Percentiles rank a stretch among this genome's conserved stretches.
These are phyloP conservation scores for Wallacemonas sp. DNA, from an alignment of 208 protist genomes.

Conservation along the genomic window DNA sequence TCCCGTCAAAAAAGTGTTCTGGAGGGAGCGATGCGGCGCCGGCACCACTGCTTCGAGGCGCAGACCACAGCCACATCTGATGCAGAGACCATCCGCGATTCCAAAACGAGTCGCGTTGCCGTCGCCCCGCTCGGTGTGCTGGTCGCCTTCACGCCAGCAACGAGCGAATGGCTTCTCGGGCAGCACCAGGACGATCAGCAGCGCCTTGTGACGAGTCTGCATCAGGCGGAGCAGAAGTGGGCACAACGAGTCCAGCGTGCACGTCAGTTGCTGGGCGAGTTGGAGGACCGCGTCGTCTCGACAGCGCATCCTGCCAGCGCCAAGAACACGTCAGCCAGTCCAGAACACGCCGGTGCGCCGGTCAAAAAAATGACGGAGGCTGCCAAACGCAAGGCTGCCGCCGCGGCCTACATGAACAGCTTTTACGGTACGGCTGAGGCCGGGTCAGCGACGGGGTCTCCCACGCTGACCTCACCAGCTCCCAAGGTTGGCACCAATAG, in stretches of 20 bases:
- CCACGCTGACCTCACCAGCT: background rate
- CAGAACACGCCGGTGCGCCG: too few relatives aligned
- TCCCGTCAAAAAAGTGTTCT: constrained; percentile 42
- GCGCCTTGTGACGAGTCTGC: constrained; percentile 40
- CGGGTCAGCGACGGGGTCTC: background rate
- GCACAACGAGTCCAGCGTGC: constrained; percentile 30
- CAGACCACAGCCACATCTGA: background rate
- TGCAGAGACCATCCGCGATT: too few relatives aligned
- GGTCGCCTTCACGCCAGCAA: constrained; percentile 34
- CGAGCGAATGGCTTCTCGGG: constrained; percentile 46
- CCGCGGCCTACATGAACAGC: constrained; percentile 10
- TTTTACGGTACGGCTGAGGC: constrained; percentile 1
- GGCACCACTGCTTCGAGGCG: constrained; percentile 22
- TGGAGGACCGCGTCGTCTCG: constrained; percentile 12
- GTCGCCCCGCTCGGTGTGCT: constrained; percentile 64
- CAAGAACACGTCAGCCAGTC: too few relatives aligned
- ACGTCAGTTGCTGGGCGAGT: constrained; percentile 13
- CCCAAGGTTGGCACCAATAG: background rate
- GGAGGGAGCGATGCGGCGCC: constrained; percentile 45
- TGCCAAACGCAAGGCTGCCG: constrained; percentile 10
- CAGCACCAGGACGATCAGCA: constrained; percentile 59
- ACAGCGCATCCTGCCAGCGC: background rate
- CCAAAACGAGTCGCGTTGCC: constrained; percentile 13
- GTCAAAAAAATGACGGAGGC: background rate
- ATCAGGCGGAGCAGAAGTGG: constrained; percentile 51